Percentiles rank a stretch among this genome's conserved stretches.
phyloP scores from a whole-genome alignment of 2,329 filamentous ascomycete species.

The Acrocalymma vagum region DNA sequence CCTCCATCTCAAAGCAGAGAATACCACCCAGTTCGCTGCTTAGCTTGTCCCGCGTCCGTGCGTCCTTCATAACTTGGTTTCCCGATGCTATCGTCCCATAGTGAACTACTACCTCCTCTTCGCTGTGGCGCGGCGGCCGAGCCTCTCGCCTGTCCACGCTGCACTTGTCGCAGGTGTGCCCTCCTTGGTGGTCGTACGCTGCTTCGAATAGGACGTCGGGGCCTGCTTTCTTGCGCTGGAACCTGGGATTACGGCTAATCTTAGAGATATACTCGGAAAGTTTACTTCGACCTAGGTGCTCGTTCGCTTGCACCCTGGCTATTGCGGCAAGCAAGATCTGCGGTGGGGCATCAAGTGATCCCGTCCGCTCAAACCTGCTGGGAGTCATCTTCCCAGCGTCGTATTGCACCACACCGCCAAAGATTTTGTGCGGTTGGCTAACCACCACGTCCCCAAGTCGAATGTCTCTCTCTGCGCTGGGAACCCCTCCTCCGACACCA shows the following conservation, averaged over 20 bases:
- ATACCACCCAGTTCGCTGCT: conserved; percentile 16
- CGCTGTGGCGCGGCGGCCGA: neutral
- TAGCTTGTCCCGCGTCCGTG: conserved; percentile 4
- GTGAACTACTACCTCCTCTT: conserved; percentile 1
- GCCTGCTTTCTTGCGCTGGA: no score
- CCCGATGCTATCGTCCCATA: conserved; percentile 4
- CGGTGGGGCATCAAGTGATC: no score
- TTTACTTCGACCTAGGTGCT: no score
- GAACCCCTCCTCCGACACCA: conserved; percentile 49
- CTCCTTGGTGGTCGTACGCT: no score
- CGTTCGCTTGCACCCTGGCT: no score
- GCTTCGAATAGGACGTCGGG: no score
- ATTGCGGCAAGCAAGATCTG: no score
- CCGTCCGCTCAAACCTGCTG: neutral
- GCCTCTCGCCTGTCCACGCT: no score
- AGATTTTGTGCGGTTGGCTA: conserved; percentile 8
- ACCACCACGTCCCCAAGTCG: conserved; percentile 17
- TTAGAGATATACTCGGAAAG: no score
- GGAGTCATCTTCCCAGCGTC: conserved; percentile 7
- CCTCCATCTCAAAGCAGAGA: conserved; percentile 27
- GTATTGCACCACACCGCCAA: conserved; percentile 15
- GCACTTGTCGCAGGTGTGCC: no score
- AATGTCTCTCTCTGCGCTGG: no score
- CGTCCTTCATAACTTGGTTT: conserved; percentile 4
- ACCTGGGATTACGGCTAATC: no score